phyloP scores from a whole-genome alignment of 495 filamentous ascomycete genomes.

The Podospora appendiculata region DNA sequence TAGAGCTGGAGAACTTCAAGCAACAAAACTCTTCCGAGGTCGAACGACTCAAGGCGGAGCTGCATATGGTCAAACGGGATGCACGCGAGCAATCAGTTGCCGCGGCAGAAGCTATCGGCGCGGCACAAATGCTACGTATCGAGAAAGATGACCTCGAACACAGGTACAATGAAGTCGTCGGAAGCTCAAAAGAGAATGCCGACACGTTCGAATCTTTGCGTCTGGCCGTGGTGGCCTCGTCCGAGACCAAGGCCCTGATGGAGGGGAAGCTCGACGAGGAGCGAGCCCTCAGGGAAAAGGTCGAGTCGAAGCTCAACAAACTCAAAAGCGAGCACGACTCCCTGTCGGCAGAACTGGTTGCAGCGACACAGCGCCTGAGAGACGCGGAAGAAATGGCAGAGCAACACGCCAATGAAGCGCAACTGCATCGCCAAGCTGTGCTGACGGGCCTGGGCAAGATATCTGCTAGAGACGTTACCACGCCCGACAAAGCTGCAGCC shows the following conservation, averaged over 20 bases:
- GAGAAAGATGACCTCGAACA: conserved; percentile 75
- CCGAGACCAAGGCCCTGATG: conserved; percentile 63
- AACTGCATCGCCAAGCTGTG: conserved; percentile 76
- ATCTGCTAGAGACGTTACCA: conserved; percentile 40
- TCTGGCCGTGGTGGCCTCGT: conserved; percentile 70
- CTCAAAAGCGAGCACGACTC: conserved; percentile 82
- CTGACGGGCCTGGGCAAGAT: conserved; percentile 74
- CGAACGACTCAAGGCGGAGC: conserved; percentile 74
- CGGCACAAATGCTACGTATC: conserved; percentile 62
- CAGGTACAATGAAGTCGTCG: conserved; percentile 60
- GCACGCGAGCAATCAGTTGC: conserved; percentile 71
- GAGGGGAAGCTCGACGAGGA: conserved; percentile 85
- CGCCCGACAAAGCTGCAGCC: conserved; percentile 49
- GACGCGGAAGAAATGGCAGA: conserved; percentile 92
- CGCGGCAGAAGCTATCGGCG: conserved; percentile 65
- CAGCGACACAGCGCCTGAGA: conserved; percentile 59
- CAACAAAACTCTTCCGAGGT: conserved; percentile 74
- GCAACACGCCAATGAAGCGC: conserved; percentile 77
- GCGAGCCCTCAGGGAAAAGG: conserved; percentile 58
- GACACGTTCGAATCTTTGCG: conserved; percentile 66
- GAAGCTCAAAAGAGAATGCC: conserved; percentile 62
- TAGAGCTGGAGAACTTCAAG: conserved; percentile 73
- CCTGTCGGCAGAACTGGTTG: conserved; percentile 71
- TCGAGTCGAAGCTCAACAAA: conserved; percentile 74
- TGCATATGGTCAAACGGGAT: conserved; percentile 67